Conservation (phyloP, 495 filamentous ascomycete species). For the Delitschia confertaspora region DNA sequence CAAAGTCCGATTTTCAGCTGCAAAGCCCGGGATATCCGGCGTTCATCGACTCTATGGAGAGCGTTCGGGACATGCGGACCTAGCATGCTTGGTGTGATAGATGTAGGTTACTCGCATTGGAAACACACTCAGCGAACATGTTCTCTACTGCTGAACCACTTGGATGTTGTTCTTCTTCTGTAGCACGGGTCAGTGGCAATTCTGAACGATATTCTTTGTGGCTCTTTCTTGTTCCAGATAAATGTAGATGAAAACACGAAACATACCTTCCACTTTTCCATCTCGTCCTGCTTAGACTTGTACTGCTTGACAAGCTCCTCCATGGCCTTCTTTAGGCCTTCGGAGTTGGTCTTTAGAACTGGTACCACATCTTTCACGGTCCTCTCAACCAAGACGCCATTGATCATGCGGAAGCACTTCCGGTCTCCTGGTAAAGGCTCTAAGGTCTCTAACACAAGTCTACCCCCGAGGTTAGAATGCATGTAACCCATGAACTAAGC, state of each 20-base stretch:
- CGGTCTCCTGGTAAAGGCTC: constrained; percentile 73
- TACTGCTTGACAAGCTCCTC: constrained; percentile 96
- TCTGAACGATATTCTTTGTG: too few relatives aligned
- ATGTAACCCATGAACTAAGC: neutral
- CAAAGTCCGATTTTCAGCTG: too few relatives aligned
- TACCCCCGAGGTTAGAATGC: constrained; percentile 32
- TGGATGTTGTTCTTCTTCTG: constrained; percentile 99
- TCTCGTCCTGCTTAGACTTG: constrained; percentile 83
- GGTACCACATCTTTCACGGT: constrained; percentile 89
- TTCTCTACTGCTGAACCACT: constrained; percentile 62
- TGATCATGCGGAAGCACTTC: constrained; percentile 98
- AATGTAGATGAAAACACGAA: constrained; percentile 7
- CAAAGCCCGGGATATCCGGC: too few relatives aligned
- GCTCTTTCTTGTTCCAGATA: too few relatives aligned
- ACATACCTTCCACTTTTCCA: constrained; percentile 97
- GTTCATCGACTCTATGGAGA: too few relatives aligned
- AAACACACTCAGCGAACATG: constrained; percentile 8
- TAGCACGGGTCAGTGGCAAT: constrained; percentile 4
- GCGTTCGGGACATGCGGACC: too few relatives aligned
- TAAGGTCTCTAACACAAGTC: constrained; percentile 92
- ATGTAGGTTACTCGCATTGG: constrained; percentile 5
- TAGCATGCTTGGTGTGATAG: constrained; percentile 3
- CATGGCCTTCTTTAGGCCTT: constrained; percentile 90
- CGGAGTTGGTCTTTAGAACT: constrained; percentile 84
- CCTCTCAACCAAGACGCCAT: constrained; percentile 88